Evolutionary conservation across 1,284 basidiomycete genomes (phyloP).

Genomic region (Cerioporus squamosus): DNA sequence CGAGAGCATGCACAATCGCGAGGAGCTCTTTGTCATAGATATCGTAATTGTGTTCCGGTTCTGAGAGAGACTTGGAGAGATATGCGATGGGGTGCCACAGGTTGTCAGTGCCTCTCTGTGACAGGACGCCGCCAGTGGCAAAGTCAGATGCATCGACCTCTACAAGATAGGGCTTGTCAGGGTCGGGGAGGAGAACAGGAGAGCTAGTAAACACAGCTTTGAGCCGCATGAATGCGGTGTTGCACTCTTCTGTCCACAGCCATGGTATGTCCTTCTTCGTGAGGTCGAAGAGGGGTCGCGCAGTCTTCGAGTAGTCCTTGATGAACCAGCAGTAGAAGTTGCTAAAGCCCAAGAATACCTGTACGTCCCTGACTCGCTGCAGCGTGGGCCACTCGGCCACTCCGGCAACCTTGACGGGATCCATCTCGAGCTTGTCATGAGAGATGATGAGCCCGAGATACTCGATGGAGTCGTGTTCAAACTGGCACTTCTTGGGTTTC

Average conservation of each 20-base stretch:
- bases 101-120: neutral
- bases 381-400: neutral
- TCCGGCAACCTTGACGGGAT: neutral
- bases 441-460: neutral
- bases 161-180: neutral
- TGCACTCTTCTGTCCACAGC: neutral
- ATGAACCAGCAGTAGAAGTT: conserved; percentile 49
- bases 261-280: conserved; percentile 10
- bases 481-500: neutral
- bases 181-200: neutral
- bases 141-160: neutral
- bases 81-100: neutral
- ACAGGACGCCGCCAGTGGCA: neutral
- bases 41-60: too few relatives aligned
- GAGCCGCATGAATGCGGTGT: neutral
- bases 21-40: too few relatives aligned
- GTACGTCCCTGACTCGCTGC: conserved; percentile 29
- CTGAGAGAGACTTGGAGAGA: too few relatives aligned
- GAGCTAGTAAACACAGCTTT: neutral
- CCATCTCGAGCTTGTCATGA: neutral
- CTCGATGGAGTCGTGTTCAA: neutral
- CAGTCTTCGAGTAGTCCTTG: conserved; percentile 38
- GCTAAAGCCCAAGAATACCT: conserved; percentile 14
- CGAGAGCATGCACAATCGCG: too few relatives aligned
- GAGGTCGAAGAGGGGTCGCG: conserved; percentile 33